Base-by-base conservation (phyloP, 2,329 filamentous ascomycete genomes). In the Simplicillium sp. region DNA sequence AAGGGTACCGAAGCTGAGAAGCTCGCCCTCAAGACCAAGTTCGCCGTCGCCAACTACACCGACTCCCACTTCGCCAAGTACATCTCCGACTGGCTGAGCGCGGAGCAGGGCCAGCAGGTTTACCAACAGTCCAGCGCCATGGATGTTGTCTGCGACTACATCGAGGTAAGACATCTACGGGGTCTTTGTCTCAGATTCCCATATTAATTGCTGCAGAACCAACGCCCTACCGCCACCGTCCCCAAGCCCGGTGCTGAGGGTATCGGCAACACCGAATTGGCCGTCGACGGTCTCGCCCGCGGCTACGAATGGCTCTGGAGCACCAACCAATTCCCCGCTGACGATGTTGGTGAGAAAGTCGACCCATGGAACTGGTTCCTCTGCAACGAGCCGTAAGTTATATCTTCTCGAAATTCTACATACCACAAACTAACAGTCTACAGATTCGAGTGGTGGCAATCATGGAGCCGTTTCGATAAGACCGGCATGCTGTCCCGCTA, bases 51-150 rank as follows among this genome's bases (percentile, higher is more conserved):
- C 7, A 61, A 59, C 32, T 47, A 71, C 11, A 51, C 61, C 44
- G 60, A 62, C 31, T 66, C 70, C 45, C 73, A 77, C 44, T 72
- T 75, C 57, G 67, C 67, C n/a, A 53, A 54, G 48, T 55, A 56
- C 3, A 48, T 63, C 14, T 43, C 47, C 1, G 44, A 39, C 12
- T 49, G 50, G 1, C 42, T 61, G 6, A 50, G 45, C 31, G 40
- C 28, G 0, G 66, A 60, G 65, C 66, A 69, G 50, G 40, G 44
- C 3, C 59, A 58, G 17, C 51, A 58, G 39, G 53, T 61, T 18
- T 54, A 48, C 25, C 54, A 56, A 2, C 57, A 55, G 16, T 62
- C 64, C 46, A 55, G 52, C 2, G 11, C 13, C 2, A 59, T 64
- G 37, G 62, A 57, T 45, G 46, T 54, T 42, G 61, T 65, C 56